Percentiles rank a stretch among this genome's conserved stretches.
Conservation (phyloP, 1,284 basidiomycete species). For the Puccinia polysora region DNA sequence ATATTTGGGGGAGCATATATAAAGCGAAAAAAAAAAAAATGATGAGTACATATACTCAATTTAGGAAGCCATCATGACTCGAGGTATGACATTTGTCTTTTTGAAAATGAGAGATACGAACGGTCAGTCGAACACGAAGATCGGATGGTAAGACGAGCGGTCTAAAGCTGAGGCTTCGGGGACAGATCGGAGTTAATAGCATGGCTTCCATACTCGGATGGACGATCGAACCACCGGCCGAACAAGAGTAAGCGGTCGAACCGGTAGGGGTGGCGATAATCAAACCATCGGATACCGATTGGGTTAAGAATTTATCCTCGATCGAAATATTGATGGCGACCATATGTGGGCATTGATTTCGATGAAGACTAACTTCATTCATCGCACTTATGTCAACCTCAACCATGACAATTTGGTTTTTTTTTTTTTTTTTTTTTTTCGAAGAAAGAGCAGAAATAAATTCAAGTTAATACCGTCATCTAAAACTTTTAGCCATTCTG, state of each 20-base stretch:
- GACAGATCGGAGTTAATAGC: slow-evolving; percentile 89
- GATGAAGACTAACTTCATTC: slow-evolving; percentile 92
- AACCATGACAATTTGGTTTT: too few species aligned
- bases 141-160: slow-evolving; percentile 81
- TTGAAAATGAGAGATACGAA: too few species aligned
- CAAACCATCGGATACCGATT: slow-evolving; percentile 88
- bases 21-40: too few species aligned
- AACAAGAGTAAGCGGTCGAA: slow-evolving; percentile 92
- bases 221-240: slow-evolving; percentile 91
- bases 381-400: slow-evolving; percentile 67
- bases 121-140: slow-evolving; percentile 73
- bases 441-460: too few species aligned
- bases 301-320: slow-evolving; percentile 91
- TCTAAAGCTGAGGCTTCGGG: slow-evolving; percentile 83
- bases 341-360: slow-evolving; percentile 83
- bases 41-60: too few species aligned
- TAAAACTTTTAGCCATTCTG: too few species aligned
- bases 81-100: too few species aligned
- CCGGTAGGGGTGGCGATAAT: slow-evolving; percentile 95
- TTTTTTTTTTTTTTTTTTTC: too few species aligned
- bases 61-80: too few species aligned
- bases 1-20: too few species aligned
- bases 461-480: too few species aligned
- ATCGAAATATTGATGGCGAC: slow-evolving; percentile 92
- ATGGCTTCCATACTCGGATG: slow-evolving; percentile 86